Percentiles rank a stretch among this genome's conserved stretches.
Conservation (phyloP, 2,329 filamentous ascomycete species). For the Ophiostoma ips region DNA sequence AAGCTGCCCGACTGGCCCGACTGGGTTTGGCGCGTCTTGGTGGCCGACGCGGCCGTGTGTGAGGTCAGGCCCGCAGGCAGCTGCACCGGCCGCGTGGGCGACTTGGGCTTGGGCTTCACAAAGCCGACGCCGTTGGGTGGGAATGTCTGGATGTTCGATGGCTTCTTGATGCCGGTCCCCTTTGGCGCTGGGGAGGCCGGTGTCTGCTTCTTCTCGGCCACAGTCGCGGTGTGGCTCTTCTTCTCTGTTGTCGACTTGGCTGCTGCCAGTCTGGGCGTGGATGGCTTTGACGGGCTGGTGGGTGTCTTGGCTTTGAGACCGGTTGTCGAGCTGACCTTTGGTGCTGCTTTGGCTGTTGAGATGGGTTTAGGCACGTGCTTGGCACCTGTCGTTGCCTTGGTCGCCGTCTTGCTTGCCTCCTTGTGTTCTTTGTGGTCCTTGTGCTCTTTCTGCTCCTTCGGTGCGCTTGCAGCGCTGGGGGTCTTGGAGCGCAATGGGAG, state of each 20-base stretch:
- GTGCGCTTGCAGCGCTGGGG: background rate
- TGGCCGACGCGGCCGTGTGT: constrained; percentile 55
- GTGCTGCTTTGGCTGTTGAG: constrained; percentile 19
- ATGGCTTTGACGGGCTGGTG: constrained; percentile 21
- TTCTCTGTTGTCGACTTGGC: constrained; percentile 23
- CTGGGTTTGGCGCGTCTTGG: constrained; percentile 36
- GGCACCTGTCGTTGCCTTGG: background rate
- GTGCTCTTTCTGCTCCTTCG: constrained; percentile 1
- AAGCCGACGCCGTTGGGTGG: constrained; percentile 28
- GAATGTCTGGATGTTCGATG: constrained; percentile 26
- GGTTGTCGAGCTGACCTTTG: constrained; percentile 25
- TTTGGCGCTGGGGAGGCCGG: constrained; percentile 16
- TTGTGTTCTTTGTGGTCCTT: too few relatives aligned
- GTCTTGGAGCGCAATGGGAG: background rate
- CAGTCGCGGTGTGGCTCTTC: constrained; percentile 13
- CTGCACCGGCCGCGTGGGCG: constrained; percentile 53
- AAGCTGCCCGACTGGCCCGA: constrained; percentile 26
- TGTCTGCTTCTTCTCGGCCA: background rate
- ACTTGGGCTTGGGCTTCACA: constrained; percentile 48
- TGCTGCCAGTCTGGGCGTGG: constrained; percentile 16
- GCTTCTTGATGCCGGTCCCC: constrained; percentile 24
- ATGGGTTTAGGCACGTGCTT: constrained; percentile 19
- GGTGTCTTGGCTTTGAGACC: constrained; percentile 23
- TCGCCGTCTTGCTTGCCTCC: background rate
- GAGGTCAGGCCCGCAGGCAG: constrained; percentile 54